Evolutionary conservation across 1,284 basidiomycete species (phyloP).

Genomic region (Apiotrichum domesticum): DNA sequence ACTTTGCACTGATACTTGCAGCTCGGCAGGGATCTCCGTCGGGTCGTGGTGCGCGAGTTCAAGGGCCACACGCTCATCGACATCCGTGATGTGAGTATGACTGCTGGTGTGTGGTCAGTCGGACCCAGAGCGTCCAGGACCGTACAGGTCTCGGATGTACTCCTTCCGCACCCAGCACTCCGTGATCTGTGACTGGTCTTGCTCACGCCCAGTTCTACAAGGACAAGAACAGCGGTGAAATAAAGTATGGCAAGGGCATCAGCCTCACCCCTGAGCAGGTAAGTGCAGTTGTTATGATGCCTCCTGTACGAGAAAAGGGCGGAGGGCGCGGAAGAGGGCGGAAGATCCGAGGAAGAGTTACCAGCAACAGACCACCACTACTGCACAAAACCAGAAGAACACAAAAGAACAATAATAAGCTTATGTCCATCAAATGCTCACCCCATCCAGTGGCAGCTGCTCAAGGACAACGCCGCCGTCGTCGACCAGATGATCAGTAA

Average conservation of each 20-base stretch:
- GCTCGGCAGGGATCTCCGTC: constrained; percentile 54
- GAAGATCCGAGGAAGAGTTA: no score
- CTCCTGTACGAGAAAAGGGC: no score
- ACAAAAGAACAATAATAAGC: no score
- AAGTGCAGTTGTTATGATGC: constrained; percentile 17
- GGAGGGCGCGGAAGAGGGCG: no score
- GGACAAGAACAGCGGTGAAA: constrained; percentile 52
- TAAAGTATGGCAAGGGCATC: constrained; percentile 74
- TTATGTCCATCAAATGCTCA: neutral
- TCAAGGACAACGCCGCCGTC: constrained; percentile 14
- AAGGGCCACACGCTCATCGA: constrained; percentile 64
- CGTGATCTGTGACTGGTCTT: no score
- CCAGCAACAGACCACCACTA: no score
- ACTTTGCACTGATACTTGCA: neutral
- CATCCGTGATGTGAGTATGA: constrained; percentile 57
- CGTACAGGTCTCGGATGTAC: no score
- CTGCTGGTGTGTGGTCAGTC: no score
- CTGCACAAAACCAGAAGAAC: no score
- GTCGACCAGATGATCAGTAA: constrained; percentile 19
- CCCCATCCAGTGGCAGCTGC: constrained; percentile 16
- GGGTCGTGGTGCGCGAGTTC: constrained; percentile 63
- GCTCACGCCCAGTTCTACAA: constrained; percentile 53
- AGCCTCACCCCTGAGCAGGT: constrained; percentile 66
- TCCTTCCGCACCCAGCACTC: no score
- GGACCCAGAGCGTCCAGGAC: neutral